Evolutionary conservation across 1,139 yeast species (phyloP), one percentile per base, ranked within the genome.

Genomic region (Suhomyces anneliseae): DNA sequence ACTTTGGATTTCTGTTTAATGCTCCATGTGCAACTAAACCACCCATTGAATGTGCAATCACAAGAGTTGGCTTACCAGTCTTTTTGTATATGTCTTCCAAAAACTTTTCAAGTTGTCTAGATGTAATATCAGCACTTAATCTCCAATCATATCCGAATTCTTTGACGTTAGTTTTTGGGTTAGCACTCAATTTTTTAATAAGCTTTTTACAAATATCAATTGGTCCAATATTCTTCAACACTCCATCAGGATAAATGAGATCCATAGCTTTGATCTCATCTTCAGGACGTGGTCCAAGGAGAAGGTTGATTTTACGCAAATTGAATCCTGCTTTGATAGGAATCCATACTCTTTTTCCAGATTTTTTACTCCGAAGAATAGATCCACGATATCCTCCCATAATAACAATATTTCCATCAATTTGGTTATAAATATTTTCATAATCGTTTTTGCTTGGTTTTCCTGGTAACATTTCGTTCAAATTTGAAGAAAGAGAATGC

Each of bases 131-230:
- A 2, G 83, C 76, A 8, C 93, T 83, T 8, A 90, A 67, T 57
- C 97, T 76, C 97, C 97, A 90, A 68, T 90, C 97, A 62, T 90
- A 90, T 7, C 96, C 95, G 66, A 85, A 90, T 49, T 87, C 87
- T 49, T 81, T 79, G 2, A 89, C 83, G 27, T 70, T 78, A 8
- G 87, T 79, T 12, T 79, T 81, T 2, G 89, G 85, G 57, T 83
- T 86, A 7, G 71, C 58, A 2, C 66, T 63, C 38, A 90, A 64
- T 54, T 72, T 79, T 44, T 79, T 78, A 38, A 86, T 76, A 43
- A 90, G 68, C 54, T 76, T 78, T 50, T 78, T 76, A 41, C 92
- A 80, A 11, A 90, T 78, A 64, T 90, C 97, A 14, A 90, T 82
- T 0, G 97, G 97, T 0, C 97, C 97, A 43, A 90, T 78, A 61